A percentile compares a stretch with the other conserved stretches of the same genome.
These are phyloP conservation scores for Boletus rubescentipes DNA, from an alignment of 768 basidiomycete genomes.

Conservation along the genomic window DNA sequence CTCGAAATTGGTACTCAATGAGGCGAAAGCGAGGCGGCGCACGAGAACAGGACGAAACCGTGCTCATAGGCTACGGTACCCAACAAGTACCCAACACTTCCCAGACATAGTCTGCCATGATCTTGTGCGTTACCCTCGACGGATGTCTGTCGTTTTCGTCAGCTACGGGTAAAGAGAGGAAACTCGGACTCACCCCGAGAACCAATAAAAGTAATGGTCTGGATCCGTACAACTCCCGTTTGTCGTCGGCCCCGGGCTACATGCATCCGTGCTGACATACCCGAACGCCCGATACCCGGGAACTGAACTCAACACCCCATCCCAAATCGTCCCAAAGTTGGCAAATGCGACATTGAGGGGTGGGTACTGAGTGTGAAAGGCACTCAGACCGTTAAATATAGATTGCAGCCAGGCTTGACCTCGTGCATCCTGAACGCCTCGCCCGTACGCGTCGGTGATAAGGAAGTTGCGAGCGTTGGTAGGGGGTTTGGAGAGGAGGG, in stretches of 20 bases:
- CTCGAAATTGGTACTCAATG: background rate
- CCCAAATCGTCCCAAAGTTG: conserved; percentile 51
- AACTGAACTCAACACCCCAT: conserved; percentile 41
- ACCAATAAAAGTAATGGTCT: conserved; percentile 54
- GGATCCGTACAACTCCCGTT: conserved; percentile 39
- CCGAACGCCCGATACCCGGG: conserved; percentile 52
- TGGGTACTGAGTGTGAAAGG: conserved; percentile 31
- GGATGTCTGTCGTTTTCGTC: conserved; percentile 40
- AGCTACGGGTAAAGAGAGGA: background rate
- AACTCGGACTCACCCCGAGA: conserved; percentile 40
- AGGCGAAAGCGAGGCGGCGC: background rate
- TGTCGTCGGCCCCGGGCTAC: conserved; percentile 36
- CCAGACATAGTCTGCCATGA: conserved; percentile 53
- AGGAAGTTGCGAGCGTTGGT: conserved; percentile 52
- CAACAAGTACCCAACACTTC: conserved; percentile 39
- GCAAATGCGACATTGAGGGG: conserved; percentile 44
- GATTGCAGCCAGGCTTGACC: conserved; percentile 50
- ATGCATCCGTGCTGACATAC: conserved; percentile 41
- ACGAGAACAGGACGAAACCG: background rate
- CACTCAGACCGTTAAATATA: conserved; percentile 42
- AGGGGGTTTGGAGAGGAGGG: conserved; percentile 46
- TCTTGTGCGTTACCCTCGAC: conserved; percentile 46
- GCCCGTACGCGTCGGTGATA: conserved; percentile 50
- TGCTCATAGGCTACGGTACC: conserved; percentile 2
- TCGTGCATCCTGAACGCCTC: conserved; percentile 37